phyloP scores from a whole-genome alignment of 2,329 filamentous ascomycete genomes.

The Alternaria solani region DNA sequence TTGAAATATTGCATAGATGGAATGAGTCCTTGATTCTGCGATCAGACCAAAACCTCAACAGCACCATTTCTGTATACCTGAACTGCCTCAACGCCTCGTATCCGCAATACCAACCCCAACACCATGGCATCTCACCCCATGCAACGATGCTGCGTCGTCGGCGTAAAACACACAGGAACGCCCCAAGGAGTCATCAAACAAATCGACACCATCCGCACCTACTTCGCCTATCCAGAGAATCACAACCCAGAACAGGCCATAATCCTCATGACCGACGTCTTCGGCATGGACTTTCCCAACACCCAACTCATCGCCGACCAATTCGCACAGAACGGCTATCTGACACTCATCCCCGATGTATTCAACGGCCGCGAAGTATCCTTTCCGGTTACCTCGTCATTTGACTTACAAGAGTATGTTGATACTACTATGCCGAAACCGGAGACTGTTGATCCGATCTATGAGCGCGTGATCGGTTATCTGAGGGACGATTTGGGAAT shows the following conservation, averaged over 20 bases:
- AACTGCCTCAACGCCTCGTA: not conserved
- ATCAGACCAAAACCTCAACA: not conserved
- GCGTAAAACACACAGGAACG: conserved; percentile 62
- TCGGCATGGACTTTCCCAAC: conserved; percentile 64
- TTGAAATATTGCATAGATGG: not conserved
- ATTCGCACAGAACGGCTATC: conserved; percentile 76
- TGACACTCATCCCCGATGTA: conserved; percentile 72
- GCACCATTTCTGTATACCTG: not conserved
- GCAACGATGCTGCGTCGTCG: conserved; percentile 57
- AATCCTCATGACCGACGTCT: conserved; percentile 63
- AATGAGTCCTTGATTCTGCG: not conserved
- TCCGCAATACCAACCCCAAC: not conserved
- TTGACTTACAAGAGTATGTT: conserved; percentile 62
- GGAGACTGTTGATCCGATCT: conserved; percentile 61
- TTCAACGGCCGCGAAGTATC: conserved; percentile 72
- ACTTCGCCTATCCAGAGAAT: conserved; percentile 58
- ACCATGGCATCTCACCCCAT: conserved; percentile 63
- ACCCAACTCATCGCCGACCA: conserved; percentile 73
- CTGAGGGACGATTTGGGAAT: conserved; percentile 62
- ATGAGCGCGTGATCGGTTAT: conserved; percentile 64
- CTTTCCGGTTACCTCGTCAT: conserved; percentile 61
- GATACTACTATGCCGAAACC: conserved; percentile 48
- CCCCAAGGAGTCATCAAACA: conserved; percentile 52
- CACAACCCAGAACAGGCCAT: conserved; percentile 63
- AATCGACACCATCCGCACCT: conserved; percentile 59